Percentiles rank a stretch among this genome's conserved stretches.
These are phyloP conservation scores for Phlebiopsis flavidoalba DNA, from an alignment of 768 basidiomycete species.

Conservation along the genomic window DNA sequence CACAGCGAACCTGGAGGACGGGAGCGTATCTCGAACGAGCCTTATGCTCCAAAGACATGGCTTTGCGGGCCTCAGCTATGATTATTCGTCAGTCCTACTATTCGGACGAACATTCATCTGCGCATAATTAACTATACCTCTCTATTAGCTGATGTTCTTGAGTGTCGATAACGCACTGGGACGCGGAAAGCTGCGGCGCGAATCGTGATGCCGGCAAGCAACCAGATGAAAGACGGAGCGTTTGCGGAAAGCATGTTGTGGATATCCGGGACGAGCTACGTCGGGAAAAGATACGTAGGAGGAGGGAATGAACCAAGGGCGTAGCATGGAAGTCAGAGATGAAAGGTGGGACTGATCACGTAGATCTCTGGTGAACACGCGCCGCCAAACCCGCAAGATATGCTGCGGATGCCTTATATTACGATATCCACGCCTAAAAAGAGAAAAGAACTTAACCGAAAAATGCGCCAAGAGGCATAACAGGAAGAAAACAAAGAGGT, in stretches of 20 bases:
- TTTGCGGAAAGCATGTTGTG: conserved; percentile 6
- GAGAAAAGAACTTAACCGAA: too few species aligned
- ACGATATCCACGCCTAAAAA: too few species aligned
- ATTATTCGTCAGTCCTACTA: background rate
- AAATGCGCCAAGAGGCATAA: too few species aligned
- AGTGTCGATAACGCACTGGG: conserved; percentile 10
- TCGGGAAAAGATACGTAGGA: background rate
- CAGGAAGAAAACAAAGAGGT: too few species aligned
- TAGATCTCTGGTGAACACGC: background rate
- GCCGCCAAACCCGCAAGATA: too few species aligned
- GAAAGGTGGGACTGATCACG: background rate
- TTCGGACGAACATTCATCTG: too few species aligned
- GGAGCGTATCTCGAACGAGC: conserved; percentile 32
- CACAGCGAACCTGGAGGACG: conserved; percentile 30
- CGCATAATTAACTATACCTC: too few species aligned
- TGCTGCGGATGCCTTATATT: too few species aligned
- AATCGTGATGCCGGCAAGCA: conserved; percentile 4
- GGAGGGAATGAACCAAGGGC: background rate
- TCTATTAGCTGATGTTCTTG: conserved; percentile 21
- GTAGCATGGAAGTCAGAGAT: background rate
- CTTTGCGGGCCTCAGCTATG: conserved; percentile 15
- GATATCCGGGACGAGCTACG: background rate
- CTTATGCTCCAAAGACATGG: conserved; percentile 32
- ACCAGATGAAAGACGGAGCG: background rate
- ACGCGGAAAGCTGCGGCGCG: conserved; percentile 2